Conservation (phyloP, 1,139 yeast genomes). For the Saccharomycopsis phalli region DNA sequence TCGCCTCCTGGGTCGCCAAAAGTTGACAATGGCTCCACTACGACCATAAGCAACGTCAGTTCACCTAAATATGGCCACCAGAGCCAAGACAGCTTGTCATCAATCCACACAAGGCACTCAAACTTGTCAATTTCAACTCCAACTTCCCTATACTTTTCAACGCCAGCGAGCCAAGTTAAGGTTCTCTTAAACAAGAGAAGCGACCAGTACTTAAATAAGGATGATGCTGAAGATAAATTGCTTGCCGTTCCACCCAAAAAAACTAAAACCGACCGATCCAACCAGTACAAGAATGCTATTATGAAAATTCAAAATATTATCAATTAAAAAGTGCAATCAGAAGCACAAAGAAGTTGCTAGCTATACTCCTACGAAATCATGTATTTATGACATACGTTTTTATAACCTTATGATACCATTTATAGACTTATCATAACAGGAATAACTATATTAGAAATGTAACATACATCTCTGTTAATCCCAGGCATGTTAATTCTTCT, state of each 20-base stretch:
- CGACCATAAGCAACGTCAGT: conserved; percentile 47
- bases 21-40: conserved; percentile 26
- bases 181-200: conserved; percentile 10
- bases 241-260: conserved; percentile 19
- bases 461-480: too few relatives aligned
- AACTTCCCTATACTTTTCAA: conserved; percentile 59
- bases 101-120: conserved; percentile 15
- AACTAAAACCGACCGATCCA: conserved; percentile 21
- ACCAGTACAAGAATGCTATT: conserved; percentile 42
- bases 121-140: conserved; percentile 28
- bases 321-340: conserved; percentile 23
- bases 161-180: conserved; percentile 36
- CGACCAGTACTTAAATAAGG: conserved; percentile 13
- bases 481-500: conserved; percentile 33
- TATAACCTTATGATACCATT: too few relatives aligned
- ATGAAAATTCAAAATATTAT: conserved; percentile 27
- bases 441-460: too few relatives aligned
- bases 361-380: too few relatives aligned
- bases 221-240: conserved; percentile 18
- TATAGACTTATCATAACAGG: too few relatives aligned
- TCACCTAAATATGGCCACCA: conserved; percentile 50
- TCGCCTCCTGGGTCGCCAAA: conserved; percentile 17
- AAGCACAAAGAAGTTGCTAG: too few relatives aligned
- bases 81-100: conserved; percentile 46
- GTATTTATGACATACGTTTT: too few relatives aligned